Base-by-base conservation (phyloP, 208 protist species). In the Acanthamoeba divionensis region DNA sequence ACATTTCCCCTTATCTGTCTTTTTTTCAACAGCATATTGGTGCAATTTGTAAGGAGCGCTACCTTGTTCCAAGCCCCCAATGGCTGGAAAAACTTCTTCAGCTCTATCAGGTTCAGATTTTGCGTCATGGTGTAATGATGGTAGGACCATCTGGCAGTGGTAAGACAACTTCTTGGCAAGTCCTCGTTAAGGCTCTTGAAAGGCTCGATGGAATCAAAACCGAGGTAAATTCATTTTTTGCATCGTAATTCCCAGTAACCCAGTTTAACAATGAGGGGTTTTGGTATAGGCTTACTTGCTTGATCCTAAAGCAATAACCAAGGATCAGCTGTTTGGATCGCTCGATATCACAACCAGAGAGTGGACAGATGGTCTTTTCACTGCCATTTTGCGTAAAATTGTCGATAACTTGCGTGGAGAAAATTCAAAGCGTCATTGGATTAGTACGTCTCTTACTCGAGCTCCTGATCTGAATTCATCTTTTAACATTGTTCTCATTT, bases 301-400 rank as follows among this genome's bases (percentile, higher is more conserved):
- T 77, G 98, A 99, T 90, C 98, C 99, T 26, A 99, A 99, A 94
- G 97, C 99, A 26, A 96, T 99, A 26, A 96, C 94, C 52, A 99
- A 99, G 93, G 96, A 97, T 38, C 96, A 98, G 54, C 95, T 99
- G 24, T 99, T 99, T 93, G 99, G 99, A 80, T 96, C 93, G 7
- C 95, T 99, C 21, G 99, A 99, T 90, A 89, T 97, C 50, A 99
- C 98, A 18, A 99, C 98, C 36, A 96, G 98, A 31, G 98, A 99
- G 94, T 99, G 99, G 99, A 99, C 96, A 26, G 99, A 99, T 92
- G 99, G 99, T 90, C 92, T 99, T 4, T 99, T 99, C 91, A 99
- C 99, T 7, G 94, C 94, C 77, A 98, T 98, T 12, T 93, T 99
- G 15, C 96, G 99, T 44, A 93, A 94, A 75, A 99, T 99, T 91